Evolutionary conservation across 2,329 filamentous ascomycete species (phyloP).

Genomic region (Diaporthe citri): DNA sequence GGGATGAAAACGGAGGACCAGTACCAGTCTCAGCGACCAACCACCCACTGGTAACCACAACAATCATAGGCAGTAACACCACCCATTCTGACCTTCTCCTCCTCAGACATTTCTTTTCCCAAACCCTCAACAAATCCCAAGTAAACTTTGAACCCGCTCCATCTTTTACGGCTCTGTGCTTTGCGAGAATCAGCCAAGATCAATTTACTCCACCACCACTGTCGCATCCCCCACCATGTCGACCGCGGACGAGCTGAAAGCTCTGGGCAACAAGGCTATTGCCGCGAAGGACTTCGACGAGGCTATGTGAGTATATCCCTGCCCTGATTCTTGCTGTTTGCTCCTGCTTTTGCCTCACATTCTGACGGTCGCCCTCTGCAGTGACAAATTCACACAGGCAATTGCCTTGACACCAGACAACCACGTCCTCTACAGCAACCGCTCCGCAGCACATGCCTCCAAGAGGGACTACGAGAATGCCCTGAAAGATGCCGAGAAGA

Average conservation of each 20-base stretch:
- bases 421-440: constrained; percentile 98
- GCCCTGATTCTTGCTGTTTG: neutral
- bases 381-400: constrained; percentile 93
- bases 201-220: neutral
- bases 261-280: constrained; percentile 98
- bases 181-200: neutral
- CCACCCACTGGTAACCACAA: constrained; percentile 7
- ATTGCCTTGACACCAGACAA: constrained; percentile 87
- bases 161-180: neutral
- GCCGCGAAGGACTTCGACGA: constrained; percentile 96
- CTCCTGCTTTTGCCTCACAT: neutral
- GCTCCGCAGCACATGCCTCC: constrained; percentile 88
- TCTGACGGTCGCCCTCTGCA: constrained; percentile 53
- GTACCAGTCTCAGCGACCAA: constrained; percentile 13
- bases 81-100: neutral
- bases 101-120: neutral
- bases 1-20: constrained; percentile 30
- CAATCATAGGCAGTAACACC: neutral
- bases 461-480: constrained; percentile 90
- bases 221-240: constrained; percentile 57
- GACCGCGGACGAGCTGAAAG: constrained; percentile 86
- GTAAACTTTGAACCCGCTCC: neutral
- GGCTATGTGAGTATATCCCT: constrained; percentile 80
- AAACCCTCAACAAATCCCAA: neutral
- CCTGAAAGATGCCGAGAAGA: constrained; percentile 91